phyloP scores from a whole-genome alignment of 306 rosid species.

The Quercus robur region DNA sequence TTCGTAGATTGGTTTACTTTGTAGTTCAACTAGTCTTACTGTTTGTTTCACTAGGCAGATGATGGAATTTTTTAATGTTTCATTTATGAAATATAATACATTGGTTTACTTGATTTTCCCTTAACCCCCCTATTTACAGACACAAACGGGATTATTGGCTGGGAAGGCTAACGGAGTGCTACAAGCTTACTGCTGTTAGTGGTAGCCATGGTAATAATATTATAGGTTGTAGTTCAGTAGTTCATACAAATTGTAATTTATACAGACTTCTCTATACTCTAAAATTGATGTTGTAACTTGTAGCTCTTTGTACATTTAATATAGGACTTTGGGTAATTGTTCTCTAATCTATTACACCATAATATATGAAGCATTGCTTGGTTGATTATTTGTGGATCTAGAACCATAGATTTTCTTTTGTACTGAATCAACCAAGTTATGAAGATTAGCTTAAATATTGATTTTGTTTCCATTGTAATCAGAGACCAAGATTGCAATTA shows the following conservation, averaged over 20 bases:
- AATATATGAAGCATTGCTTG: background rate
- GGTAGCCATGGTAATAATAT: slow-evolving; percentile 27
- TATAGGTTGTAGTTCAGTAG: background rate
- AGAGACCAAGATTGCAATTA: too few species aligned
- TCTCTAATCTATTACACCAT: too few species aligned
- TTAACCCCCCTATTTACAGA: background rate
- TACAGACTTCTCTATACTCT: background rate
- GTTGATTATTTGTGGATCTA: background rate
- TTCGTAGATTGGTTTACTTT: too few species aligned
- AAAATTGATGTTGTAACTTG: background rate
- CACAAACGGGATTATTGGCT: slow-evolving; percentile 25
- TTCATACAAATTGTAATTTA: background rate
- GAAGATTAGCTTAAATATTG: too few species aligned
- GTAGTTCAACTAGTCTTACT: background rate
- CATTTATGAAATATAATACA: background rate
- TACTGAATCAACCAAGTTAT: background rate
- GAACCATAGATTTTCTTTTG: background rate
- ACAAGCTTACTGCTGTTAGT: slow-evolving; percentile 34
- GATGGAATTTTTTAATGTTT: background rate
- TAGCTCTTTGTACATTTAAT: background rate
- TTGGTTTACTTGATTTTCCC: background rate
- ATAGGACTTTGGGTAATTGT: too few species aligned
- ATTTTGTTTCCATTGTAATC: too few species aligned
- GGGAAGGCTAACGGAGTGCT: slow-evolving; percentile 19
- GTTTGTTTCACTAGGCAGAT: background rate